These are phyloP conservation scores for Lignosus rhinocerotis DNA, from an alignment of 1,284 basidiomycete genomes.

Conservation along the genomic window DNA sequence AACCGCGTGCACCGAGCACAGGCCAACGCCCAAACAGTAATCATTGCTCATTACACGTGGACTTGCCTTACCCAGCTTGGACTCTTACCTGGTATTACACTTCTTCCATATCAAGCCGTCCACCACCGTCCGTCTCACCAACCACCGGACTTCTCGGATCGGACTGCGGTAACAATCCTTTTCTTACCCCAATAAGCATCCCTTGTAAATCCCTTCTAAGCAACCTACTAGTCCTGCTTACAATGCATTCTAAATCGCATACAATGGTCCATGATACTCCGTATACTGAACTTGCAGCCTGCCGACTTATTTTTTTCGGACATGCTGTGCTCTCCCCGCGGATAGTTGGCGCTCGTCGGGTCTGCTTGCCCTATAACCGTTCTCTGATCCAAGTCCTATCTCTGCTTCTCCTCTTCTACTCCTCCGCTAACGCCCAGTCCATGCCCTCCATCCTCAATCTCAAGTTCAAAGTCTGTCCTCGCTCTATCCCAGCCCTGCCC, in stretches of 20 bases:
- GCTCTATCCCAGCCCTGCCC: slow-evolving; percentile 10
- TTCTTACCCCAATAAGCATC: too few relatives aligned
- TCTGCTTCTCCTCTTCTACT: slow-evolving; percentile 16
- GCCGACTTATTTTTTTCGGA: not conserved
- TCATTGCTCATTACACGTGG: slow-evolving; percentile 29
- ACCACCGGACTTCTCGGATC: too few relatives aligned
- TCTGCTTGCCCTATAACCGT: slow-evolving; percentile 31
- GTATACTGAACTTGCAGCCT: not conserved
- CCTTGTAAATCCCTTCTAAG: too few relatives aligned
- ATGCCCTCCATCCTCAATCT: slow-evolving; percentile 85
- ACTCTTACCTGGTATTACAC: not conserved
- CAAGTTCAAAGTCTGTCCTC: slow-evolving; percentile 73
- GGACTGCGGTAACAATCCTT: too few relatives aligned
- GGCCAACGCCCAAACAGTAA: slow-evolving; percentile 18
- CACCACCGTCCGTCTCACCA: too few relatives aligned
- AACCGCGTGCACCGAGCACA: slow-evolving; percentile 27
- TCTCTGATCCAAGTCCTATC: slow-evolving; percentile 20
- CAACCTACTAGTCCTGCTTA: too few relatives aligned
- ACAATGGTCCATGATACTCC: too few relatives aligned
- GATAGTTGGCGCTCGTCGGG: slow-evolving; percentile 16
- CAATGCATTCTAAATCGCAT: too few relatives aligned
- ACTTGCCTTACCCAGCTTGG: not conserved
- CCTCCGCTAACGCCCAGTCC: slow-evolving; percentile 29
- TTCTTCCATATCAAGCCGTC: too few relatives aligned
- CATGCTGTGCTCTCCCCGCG: not conserved